phyloP scores from a whole-genome alignment of 495 filamentous ascomycete genomes.

The Pseudoneurospora amorphoporcata region DNA sequence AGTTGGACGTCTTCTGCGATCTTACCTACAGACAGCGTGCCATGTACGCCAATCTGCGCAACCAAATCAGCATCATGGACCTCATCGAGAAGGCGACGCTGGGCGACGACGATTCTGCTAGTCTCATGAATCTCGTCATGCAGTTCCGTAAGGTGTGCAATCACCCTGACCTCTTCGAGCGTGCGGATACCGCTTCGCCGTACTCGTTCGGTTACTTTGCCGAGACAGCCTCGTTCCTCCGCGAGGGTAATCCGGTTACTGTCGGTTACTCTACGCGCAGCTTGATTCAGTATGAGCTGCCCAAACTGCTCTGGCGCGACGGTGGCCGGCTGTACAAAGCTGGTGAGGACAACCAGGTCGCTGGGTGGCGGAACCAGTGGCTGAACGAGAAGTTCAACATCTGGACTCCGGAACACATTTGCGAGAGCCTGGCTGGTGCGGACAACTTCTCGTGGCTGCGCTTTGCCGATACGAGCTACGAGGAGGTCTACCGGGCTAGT shows the following conservation, averaged over 20 bases:
- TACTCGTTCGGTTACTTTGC: conserved; percentile 76
- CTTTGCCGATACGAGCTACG: conserved; percentile 67
- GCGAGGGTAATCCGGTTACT: conserved; percentile 70
- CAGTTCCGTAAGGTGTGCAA: conserved; percentile 99
- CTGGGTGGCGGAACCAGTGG: conserved; percentile 68
- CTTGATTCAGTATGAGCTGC: conserved; percentile 72
- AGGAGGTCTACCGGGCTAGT: conserved; percentile 58
- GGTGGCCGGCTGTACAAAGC: conserved; percentile 67
- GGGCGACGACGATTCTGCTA: conserved; percentile 92
- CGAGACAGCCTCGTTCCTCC: conserved; percentile 87
- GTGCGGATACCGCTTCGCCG: conserved; percentile 82
- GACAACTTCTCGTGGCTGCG: conserved; percentile 83
- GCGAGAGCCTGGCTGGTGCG: conserved; percentile 40
- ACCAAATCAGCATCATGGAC: conserved; percentile 98
- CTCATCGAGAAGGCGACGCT: conserved; percentile 93
- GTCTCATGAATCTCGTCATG: conserved; percentile 98
- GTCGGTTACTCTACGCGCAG: conserved; percentile 83
- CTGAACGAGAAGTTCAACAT: conserved; percentile 76
- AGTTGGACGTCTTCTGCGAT: conserved; percentile 91
- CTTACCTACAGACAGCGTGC: conserved; percentile 96
- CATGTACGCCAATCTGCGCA: conserved; percentile 79
- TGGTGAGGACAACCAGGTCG: conserved; percentile 59
- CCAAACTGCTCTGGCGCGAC: conserved; percentile 65
- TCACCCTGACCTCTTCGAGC: conserved; percentile 93
- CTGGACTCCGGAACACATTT: conserved; percentile 72